Base-by-base conservation (phyloP, 768 basidiomycete species). In the Xanthoconium purpureum region DNA sequence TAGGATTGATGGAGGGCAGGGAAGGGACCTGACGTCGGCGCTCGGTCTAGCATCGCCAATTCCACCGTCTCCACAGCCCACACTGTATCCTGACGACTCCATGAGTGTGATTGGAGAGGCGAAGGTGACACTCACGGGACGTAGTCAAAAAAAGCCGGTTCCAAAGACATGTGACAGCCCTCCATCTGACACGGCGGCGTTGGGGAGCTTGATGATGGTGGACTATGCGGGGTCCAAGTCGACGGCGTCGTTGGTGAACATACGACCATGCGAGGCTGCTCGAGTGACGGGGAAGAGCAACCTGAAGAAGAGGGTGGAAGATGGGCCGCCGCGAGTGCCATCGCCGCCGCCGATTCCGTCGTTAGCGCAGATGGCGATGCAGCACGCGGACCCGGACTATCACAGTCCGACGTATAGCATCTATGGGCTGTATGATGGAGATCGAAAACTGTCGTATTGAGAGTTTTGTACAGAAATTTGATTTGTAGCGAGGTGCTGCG, bases 391-490 rank as follows among this genome's bases (percentile, higher is more conserved):
- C 54, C 80, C 82, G 6, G 80, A 81, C 47, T 91, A 91, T 58
- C 77, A 84, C 58, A 89, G 89, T 63, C 88, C 90, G 17, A 91
- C 90, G 6, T 91, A 91, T 62, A 92, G 89, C 67, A 81, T 92
- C 53, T 91, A 87, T 65, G 86, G 86, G 39, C 61, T 90, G 60
- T 91, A 91, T 64, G 85, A 83, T 50, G 76, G 72, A 29, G 84
- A 84, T 43, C 73, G 82, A 61, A 88, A 82, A 3, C 44, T 57
- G 18, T 71, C 64, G 17, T 68, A 61, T 29, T 71, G 65, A 9
- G 54, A 69, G 30, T 43, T 20, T 45, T 53, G 56, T 55, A 45
- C 30, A 12, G 37, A 17, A 58, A 58, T 64, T 67, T 65, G 65
- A 46, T 43, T 35, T 54, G 42, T 54, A 47, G 14, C 10, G 60